These are phyloP conservation scores for Urtica urens DNA, from an alignment of 306 rosid genomes.

Conservation along the genomic window DNA sequence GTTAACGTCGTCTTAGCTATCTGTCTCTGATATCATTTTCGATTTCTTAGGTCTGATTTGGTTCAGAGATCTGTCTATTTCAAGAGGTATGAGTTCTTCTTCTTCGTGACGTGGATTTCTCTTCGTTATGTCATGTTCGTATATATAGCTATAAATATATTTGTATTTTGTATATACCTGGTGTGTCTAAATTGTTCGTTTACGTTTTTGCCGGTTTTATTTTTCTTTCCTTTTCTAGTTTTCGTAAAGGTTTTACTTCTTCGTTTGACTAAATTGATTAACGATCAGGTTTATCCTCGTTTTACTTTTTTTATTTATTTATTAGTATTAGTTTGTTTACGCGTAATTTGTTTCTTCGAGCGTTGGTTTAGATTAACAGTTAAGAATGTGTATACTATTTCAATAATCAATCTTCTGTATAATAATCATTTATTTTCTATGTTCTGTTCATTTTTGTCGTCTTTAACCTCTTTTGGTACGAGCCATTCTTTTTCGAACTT, in stretches of 20 bases:
- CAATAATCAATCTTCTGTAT: not conserved
- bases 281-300: too few species aligned
- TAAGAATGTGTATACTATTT: not conserved
- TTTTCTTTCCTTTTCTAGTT: too few species aligned
- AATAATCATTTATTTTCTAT: not conserved
- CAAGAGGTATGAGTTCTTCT: not conserved
- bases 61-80: slow-evolving; percentile 9
- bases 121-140: too few species aligned
- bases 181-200: too few species aligned
- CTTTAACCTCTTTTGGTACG: slow-evolving; percentile 6
- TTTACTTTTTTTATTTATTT: too few species aligned
- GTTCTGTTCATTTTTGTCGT: slow-evolving; percentile 13
- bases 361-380: not conserved
- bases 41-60: not conserved
- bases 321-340: not conserved
- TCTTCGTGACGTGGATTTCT: too few species aligned
- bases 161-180: too few species aligned
- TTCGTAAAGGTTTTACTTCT: too few species aligned
- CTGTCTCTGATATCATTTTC: not conserved
- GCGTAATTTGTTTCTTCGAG: not conserved
- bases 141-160: too few species aligned
- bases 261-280: too few species aligned
- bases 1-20: slow-evolving; percentile 2
- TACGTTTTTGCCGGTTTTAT: slow-evolving; percentile 10
- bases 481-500: slow-evolving; percentile 15